Base-by-base conservation (phyloP, 2,329 filamentous ascomycete species). In the Fusarium nygamai region DNA sequence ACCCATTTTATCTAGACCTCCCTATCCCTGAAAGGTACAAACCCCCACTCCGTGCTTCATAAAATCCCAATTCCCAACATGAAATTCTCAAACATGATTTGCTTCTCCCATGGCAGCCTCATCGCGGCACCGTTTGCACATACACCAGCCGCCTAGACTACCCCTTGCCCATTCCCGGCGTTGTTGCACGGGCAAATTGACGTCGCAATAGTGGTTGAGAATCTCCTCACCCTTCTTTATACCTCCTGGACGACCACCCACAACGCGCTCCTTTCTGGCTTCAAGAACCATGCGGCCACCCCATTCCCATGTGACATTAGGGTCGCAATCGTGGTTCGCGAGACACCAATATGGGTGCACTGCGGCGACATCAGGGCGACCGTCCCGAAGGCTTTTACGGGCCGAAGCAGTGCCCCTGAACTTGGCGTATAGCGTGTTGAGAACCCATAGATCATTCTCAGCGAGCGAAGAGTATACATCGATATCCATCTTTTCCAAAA, bases 341-440 rank as follows among this genome's bases (percentile, higher is more conserved):
- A 98, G 87, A 83, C 95, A 98, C 95, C 96, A 99, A 76, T 97
- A 91, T 5, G 96, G 95, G 83, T 98, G 95, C 34, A 98, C 95
- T 34, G 96, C 96, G 34, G 94, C 94, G 9, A 98, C 93, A 78
- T 98, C 96, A 0, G 96, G 96, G 16, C 94, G 90, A 7, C 95
- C 94, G 72, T 96, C 93, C 76, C 89, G 89, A 0, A 88, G 88
- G 71, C 90, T 94, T 75, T 96, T 92, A 44, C 94, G 90, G 9
- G 95, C 96, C 5, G 94, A 97, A 1, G 96, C 96, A 0, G 95
- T 98, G 60, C 94, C 96, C 31, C 96, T 90, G 82, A 98, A 97
- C 81, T 98, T 98, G 74, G 93, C 91, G 81, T 96, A 97, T 10
- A 98, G 87, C 0, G 95, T 98, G 83, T 98, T 98, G 79, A 97